Percentiles rank a stretch among this genome's conserved stretches.
phyloP scores from a whole-genome alignment of 2,329 filamentous ascomycete genomes.

The Pyrenochaeta sp. region DNA sequence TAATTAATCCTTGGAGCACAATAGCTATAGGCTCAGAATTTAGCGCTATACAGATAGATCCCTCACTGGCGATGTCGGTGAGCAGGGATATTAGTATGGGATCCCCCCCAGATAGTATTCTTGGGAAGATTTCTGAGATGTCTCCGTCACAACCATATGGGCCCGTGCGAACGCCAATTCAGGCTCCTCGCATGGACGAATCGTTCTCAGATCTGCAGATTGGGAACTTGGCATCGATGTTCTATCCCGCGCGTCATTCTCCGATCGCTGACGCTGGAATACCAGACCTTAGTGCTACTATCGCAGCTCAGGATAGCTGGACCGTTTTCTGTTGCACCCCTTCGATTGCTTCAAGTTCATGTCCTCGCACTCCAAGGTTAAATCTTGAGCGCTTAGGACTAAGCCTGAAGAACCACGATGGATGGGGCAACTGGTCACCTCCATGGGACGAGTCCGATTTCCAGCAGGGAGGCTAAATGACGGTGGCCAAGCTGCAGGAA shows the following conservation, averaged over 20 bases:
- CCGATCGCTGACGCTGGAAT: constrained; percentile 50
- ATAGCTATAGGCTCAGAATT: constrained; percentile 56
- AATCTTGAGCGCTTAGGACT: constrained; percentile 62
- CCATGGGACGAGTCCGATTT: constrained; percentile 59
- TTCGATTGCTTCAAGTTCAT: constrained; percentile 58
- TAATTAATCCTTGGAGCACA: constrained; percentile 58
- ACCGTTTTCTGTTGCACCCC: constrained; percentile 62
- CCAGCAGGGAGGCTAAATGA: constrained; percentile 56
- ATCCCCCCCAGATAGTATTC: constrained; percentile 51
- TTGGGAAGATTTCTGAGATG: constrained; percentile 57
- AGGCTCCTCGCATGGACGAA: constrained; percentile 57
- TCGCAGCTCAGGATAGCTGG: constrained; percentile 62
- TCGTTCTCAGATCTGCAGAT: constrained; percentile 58
- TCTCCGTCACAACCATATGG: constrained; percentile 47
- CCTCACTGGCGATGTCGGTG: constrained; percentile 56
- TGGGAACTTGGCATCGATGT: constrained; percentile 52
- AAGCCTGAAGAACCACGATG: constrained; percentile 60
- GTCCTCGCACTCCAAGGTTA: constrained; percentile 60
- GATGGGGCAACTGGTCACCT: constrained; percentile 62
- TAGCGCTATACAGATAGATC: constrained; percentile 55
- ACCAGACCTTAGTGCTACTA: constrained; percentile 57
- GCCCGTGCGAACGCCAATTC: constrained; percentile 56
- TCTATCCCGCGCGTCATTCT: constrained; percentile 52
- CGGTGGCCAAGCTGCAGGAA: constrained; percentile 60
- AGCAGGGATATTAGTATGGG: constrained; percentile 56